phyloP scores from a whole-genome alignment of 495 filamentous ascomycete genomes.

The Staphylotrichum tortipilum region DNA sequence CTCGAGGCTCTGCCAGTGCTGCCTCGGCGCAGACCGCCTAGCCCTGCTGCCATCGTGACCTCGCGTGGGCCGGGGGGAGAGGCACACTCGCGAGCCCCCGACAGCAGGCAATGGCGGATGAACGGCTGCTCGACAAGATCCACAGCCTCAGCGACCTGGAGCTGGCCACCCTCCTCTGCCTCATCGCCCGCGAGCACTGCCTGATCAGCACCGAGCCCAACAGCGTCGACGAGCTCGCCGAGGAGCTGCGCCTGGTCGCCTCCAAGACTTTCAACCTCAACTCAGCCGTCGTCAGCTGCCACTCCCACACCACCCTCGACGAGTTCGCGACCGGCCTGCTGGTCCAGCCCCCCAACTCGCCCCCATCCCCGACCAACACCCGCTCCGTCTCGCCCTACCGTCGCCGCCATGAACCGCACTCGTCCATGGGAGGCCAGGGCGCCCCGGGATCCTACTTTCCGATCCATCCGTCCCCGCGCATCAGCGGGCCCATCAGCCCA shows the following conservation, averaged over 20 bases:
- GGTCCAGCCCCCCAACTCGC: constrained; percentile 22
- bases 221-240: constrained; percentile 52
- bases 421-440: neutral
- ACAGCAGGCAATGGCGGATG: constrained; percentile 49
- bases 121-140: constrained; percentile 52
- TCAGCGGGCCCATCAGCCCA: constrained; percentile 1
- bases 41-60: neutral
- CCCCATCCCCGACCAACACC: constrained; percentile 17
- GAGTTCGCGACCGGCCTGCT: constrained; percentile 68
- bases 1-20: neutral
- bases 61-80: neutral
- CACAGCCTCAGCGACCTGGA: constrained; percentile 79
- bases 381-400: constrained; percentile 29
- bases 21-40: neutral
- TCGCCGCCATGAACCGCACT: constrained; percentile 20
- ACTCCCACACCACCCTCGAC: constrained; percentile 61
- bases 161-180: constrained; percentile 72
- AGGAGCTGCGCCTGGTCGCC: constrained; percentile 64
- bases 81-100: neutral
- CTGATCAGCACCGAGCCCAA: constrained; percentile 65
- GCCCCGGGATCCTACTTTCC: constrained; percentile 19
- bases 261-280: constrained; percentile 63
- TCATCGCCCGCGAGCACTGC: constrained; percentile 75
- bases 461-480: constrained; percentile 1
- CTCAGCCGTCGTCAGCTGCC: constrained; percentile 61